Evolutionary conservation across 441 rosid species (phyloP).

Genomic region (Biscutella laevigata): DNA sequence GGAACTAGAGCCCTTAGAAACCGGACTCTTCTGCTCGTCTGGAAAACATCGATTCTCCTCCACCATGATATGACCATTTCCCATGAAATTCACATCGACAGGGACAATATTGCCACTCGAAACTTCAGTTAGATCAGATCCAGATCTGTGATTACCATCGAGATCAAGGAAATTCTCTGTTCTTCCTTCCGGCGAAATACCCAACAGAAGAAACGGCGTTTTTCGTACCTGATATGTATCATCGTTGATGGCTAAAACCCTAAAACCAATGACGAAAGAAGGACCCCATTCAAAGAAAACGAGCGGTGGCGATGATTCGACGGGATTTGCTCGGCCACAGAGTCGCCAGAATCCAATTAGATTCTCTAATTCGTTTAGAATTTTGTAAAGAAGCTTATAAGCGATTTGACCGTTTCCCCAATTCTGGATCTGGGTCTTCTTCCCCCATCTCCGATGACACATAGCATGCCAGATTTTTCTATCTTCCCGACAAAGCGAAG

Average conservation of each 20-base stretch:
- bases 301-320: conserved; percentile 42
- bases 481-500: conserved; percentile 47
- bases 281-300: conserved; percentile 85
- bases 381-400: conserved; percentile 53
- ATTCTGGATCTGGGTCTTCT: conserved; percentile 54
- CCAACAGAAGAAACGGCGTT: conserved; percentile 56
- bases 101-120: conserved; percentile 39
- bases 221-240: conserved; percentile 43
- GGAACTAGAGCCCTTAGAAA: too few species aligned
- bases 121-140: conserved; percentile 24
- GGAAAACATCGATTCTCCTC: conserved; percentile 46
- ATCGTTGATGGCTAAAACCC: conserved; percentile 41
- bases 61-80: conserved; percentile 51
- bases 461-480: conserved; percentile 62
- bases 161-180: conserved; percentile 44
- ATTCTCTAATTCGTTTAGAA: conserved; percentile 53
- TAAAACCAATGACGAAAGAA: conserved; percentile 54
- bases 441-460: conserved; percentile 75
- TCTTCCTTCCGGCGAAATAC: conserved; percentile 50
- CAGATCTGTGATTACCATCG: conserved; percentile 30
- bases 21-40: conserved; percentile 20
- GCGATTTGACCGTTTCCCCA: conserved; percentile 68
- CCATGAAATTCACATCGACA: conserved; percentile 68
- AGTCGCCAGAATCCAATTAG: conserved; percentile 94
- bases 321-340: conserved; percentile 40